phyloP scores from a whole-genome alignment of 768 basidiomycete species.

The Galerina marginata region DNA sequence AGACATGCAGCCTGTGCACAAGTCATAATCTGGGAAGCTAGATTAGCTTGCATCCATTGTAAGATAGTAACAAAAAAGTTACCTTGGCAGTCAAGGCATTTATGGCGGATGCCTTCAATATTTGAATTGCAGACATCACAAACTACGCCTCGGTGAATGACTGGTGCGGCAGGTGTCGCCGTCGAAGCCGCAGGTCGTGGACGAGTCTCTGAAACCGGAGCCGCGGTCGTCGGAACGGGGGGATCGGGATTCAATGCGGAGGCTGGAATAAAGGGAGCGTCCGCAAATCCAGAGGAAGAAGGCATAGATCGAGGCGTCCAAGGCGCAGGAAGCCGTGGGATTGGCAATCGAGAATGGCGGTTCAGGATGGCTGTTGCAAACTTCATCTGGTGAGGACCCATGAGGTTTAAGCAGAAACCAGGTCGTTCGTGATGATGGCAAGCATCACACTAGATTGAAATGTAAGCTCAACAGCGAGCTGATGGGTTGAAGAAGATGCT shows the following conservation, averaged over 20 bases:
- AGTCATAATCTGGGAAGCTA: constrained; percentile 63
- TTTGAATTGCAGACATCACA: constrained; percentile 69
- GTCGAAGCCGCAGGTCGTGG: background rate
- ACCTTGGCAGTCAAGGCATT: constrained; percentile 82
- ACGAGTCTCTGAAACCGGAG: background rate
- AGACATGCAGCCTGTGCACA: constrained; percentile 64
- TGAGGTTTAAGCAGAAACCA: constrained; percentile 33
- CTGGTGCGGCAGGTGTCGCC: constrained; percentile 23
- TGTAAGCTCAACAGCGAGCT: constrained; percentile 1
- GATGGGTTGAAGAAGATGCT: constrained; percentile 19
- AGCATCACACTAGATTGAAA: constrained; percentile 35
- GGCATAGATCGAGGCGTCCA: constrained; percentile 16
- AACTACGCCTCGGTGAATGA: constrained; percentile 60
- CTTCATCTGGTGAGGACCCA: constrained; percentile 37
- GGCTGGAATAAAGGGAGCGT: constrained; percentile 7
- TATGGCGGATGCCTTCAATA: constrained; percentile 73
- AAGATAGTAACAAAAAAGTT: constrained; percentile 23
- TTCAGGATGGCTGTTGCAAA: constrained; percentile 1
- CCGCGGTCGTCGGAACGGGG: background rate
- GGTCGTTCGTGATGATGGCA: constrained; percentile 30
- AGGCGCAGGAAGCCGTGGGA: constrained; percentile 27
- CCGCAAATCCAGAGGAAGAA: background rate
- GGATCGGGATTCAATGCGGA: background rate
- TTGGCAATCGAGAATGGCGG: constrained; percentile 12
- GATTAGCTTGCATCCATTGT: background rate